phyloP scores from a whole-genome alignment of 139 green algal genomes.

The Coelastrella sp. region DNA sequence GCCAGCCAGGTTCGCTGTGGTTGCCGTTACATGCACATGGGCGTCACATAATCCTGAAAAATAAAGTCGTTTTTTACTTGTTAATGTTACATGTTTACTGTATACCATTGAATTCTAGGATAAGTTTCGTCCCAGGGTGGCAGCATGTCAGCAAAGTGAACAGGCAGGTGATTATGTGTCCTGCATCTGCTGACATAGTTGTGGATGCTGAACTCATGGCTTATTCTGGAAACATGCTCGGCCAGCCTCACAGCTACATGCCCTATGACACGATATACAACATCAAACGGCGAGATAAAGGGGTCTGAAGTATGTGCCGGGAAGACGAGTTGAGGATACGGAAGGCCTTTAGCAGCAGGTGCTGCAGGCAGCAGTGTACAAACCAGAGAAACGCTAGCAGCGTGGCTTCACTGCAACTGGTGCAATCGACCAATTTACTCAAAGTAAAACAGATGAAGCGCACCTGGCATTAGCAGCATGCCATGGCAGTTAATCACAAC shows the following conservation, averaged over 20 bases:
- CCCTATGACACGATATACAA: too few relatives aligned
- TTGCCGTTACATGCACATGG: conserved; percentile 76
- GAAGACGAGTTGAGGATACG: too few relatives aligned
- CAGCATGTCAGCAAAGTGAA: neutral
- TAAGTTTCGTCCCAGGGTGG: neutral
- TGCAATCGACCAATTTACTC: neutral
- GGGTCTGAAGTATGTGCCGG: too few relatives aligned
- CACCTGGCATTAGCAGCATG: conserved; percentile 54
- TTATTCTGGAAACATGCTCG: too few relatives aligned
- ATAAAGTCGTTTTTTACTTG: neutral
- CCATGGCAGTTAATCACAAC: conserved; percentile 43
- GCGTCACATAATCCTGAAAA: conserved; percentile 66
- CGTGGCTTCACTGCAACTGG: too few relatives aligned
- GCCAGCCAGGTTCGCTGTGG: conserved; percentile 66
- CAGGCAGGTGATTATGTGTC: neutral
- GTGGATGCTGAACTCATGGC: too few relatives aligned
- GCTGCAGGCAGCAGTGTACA: too few relatives aligned
- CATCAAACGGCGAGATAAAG: too few relatives aligned
- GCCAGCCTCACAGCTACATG: too few relatives aligned
- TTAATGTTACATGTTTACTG: too few relatives aligned
- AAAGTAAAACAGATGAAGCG: neutral
- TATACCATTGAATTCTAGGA: neutral
- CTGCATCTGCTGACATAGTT: neutral
- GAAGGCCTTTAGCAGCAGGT: too few relatives aligned
- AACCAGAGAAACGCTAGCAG: too few relatives aligned